Evolutionary conservation across 129 eudicot genomes (phyloP).

Genomic region (Rutidosis leptorrhynchoides): DNA sequence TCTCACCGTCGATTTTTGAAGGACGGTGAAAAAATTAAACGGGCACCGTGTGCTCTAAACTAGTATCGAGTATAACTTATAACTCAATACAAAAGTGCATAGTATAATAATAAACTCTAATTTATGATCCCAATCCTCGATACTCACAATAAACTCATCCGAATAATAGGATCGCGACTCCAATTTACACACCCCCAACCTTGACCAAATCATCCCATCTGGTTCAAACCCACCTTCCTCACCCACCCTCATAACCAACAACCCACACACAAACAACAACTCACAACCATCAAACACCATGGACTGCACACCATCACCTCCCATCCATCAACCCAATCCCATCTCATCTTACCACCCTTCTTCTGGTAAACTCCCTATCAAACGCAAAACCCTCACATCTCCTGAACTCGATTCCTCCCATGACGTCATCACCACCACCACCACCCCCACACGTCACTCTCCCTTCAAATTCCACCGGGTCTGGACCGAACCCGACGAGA

Average conservation of each 20-base stretch:
- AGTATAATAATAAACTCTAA: no score
- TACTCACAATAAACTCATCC: neutral
- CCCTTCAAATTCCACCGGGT: constrained; percentile 70
- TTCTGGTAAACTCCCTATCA: constrained; percentile 63
- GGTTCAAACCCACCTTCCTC: constrained; percentile 31
- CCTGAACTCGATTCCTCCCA: neutral
- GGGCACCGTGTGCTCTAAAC: no score
- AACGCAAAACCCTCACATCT: constrained; percentile 61
- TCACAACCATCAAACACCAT: constrained; percentile 30
- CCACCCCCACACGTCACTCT: constrained; percentile 20
- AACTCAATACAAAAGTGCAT: no score
- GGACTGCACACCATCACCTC: constrained; percentile 60
- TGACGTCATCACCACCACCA: constrained; percentile 21
- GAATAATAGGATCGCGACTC: constrained; percentile 20
- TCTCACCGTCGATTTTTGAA: no score
- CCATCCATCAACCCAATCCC: constrained; percentile 27
- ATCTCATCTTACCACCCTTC: constrained; percentile 31
- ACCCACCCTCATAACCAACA: constrained; percentile 21
- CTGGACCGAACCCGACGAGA: constrained; percentile 83
- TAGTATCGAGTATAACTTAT: no score
- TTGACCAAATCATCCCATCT: constrained; percentile 31
- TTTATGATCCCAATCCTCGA: no score
- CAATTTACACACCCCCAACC: constrained; percentile 1
- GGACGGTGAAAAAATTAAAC: no score
- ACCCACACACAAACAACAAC: constrained; percentile 3